A percentile compares a stretch with the other conserved stretches of the same genome.
Conservation (phyloP, 345 rosid genomes). For the Mallotus nudiflorus region DNA sequence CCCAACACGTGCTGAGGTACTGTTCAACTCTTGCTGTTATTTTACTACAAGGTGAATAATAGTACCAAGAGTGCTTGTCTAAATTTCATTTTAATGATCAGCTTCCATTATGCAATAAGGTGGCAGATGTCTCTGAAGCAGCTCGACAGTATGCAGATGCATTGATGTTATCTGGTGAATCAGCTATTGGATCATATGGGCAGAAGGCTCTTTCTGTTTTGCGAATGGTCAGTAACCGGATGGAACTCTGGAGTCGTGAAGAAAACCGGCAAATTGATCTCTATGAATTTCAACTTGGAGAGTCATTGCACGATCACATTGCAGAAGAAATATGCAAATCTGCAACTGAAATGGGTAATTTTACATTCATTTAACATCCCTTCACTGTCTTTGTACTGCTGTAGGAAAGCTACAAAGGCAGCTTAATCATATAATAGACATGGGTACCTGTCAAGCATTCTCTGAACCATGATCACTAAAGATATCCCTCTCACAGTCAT, state of each 20-base stretch:
- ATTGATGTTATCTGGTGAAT: constrained; percentile 73
- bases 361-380: background rate
- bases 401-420: no score
- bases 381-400: no score
- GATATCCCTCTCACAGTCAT: background rate
- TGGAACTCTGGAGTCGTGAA: constrained; percentile 59
- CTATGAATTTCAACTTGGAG: constrained; percentile 36
- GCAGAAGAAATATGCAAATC: constrained; percentile 68
- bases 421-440: no score
- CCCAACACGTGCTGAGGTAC: constrained; percentile 79
- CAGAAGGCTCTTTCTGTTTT: constrained; percentile 66
- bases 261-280: constrained; percentile 40
- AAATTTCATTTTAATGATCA: background rate
- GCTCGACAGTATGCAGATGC: constrained; percentile 71
- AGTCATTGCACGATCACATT: constrained; percentile 47
- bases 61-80: background rate
- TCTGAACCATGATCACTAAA: no score
- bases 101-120: constrained; percentile 36
- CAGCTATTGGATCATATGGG: constrained; percentile 60
- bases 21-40: background rate
- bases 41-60: background rate
- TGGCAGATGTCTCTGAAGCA: constrained; percentile 77
- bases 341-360: constrained; percentile 64
- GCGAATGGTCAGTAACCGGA: constrained; percentile 55
- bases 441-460: no score